A percentile compares a stretch with the other conserved stretches of the same genome.
phyloP scores from a whole-genome alignment of 257 asterid species.

The Eustoma russellianum region DNA sequence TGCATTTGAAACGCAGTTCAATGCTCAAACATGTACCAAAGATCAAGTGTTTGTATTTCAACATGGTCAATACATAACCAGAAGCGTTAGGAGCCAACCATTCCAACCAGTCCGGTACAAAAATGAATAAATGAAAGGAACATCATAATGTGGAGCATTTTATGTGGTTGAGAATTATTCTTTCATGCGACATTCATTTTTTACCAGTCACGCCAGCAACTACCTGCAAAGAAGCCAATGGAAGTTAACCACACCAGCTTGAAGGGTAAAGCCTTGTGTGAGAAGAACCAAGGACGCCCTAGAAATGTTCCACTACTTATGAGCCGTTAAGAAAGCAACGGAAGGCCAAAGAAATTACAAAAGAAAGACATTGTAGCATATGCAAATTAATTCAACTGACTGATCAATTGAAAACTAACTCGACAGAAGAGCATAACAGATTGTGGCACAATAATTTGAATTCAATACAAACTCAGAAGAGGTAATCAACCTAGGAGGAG shows the following conservation, averaged over 20 bases:
- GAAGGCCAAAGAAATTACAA: no score
- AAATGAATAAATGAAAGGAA: neutral
- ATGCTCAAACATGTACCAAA: neutral
- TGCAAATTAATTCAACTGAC: neutral
- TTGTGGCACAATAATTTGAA: neutral
- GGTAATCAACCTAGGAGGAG: neutral
- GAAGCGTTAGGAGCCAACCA: neutral
- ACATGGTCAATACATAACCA: no score
- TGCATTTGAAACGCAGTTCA: neutral
- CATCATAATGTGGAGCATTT: no score
- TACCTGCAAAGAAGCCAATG: conserved; percentile 39
- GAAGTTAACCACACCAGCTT: conserved; percentile 3
- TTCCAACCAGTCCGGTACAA: neutral
- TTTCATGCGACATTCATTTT: conserved; percentile 21
- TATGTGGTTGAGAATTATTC: neutral
- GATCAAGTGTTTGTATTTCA: no score
- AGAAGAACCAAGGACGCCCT: neutral
- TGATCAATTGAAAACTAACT: neutral
- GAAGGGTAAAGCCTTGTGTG: neutral
- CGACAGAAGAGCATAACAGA: no score
- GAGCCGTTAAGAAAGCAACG: no score
- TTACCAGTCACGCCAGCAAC: conserved; percentile 80
- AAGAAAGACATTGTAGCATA: no score
- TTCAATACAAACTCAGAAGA: neutral
- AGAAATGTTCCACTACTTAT: no score